Evolutionary conservation across 2,329 filamentous ascomycete genomes (phyloP), one percentile per base, ranked within the genome.

Genomic region (Claviceps capensis): DNA sequence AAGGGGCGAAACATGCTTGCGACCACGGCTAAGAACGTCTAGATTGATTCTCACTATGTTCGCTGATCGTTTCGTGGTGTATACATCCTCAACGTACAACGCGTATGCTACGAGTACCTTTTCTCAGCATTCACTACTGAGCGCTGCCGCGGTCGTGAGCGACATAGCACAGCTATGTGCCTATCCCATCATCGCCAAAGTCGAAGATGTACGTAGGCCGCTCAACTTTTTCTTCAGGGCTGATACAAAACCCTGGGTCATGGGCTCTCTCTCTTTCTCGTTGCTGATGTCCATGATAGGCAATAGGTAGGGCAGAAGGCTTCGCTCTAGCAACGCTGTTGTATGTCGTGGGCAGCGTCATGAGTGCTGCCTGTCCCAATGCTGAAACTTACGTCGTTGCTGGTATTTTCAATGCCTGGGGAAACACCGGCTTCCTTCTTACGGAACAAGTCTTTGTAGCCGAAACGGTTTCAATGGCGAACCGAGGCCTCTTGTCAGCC

Each of bases 401-500:
- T 7, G 72, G 77, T 47, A 75, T 83, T 8, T 79, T 83, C 52
- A 82, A 82, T 57, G 73, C 73, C n/a, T 73, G 79, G 43, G 80
- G 81, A n/a, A 62, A 61, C 11, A 64, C 63, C 0, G 63, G 62
- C 16, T 67, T 63, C 50, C 56, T 55, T 13, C 64, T 67, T 14
- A 66, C 62, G 55, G 62, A 67, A 48, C 63, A 67, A 47, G 61
- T 84, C 22, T 79, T 84, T 59, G 78, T 80, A 52, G 77, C 80
- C 36, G 81, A 85, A 57, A 79, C 77, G 1, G 79, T 79, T 9
- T 73, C 71, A 43, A 67, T 83, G 34, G 70, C 77, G 56, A 80
- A 82, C 61, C 75, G 81, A 58, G 80, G 77, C 23, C 68, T 84
- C 45, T 71, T 81, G 57, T 76, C 78, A 4, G 73, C 76, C 36